phyloP scores from a whole-genome alignment of 202 grass and related monocot genomes.

The Cymbopogon flexuosus region DNA sequence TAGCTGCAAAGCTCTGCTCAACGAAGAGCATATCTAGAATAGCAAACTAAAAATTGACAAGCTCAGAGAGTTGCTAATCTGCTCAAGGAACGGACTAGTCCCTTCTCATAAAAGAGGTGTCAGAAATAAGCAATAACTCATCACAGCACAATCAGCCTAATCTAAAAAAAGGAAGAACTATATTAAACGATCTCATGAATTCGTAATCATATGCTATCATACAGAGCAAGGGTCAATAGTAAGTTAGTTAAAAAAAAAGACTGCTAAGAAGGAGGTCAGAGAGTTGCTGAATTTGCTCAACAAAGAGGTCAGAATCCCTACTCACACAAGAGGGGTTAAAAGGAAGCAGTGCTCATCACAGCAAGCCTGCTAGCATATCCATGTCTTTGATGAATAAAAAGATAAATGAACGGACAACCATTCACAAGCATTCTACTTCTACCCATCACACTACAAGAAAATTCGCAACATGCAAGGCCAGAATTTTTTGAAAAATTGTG shows the following conservation, averaged over 20 bases:
- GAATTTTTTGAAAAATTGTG: too few species aligned
- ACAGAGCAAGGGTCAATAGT: too few species aligned
- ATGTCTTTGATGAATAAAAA: not conserved
- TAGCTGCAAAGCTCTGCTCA: too few species aligned
- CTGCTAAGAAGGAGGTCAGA: slow-evolving; percentile 23
- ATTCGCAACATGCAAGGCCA: not conserved
- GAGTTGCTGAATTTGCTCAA: slow-evolving; percentile 47
- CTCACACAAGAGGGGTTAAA: slow-evolving; percentile 62
- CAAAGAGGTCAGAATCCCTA: slow-evolving; percentile 8
- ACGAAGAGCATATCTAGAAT: too few species aligned
- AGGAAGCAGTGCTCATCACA: slow-evolving; percentile 45
- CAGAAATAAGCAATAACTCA: not conserved
- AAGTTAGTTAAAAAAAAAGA: not conserved
- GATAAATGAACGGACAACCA: not conserved
- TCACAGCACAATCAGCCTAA: slow-evolving; percentile 18
- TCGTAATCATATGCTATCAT: not conserved
- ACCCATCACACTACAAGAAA: not conserved
- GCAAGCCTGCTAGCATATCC: not conserved
- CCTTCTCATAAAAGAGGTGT: too few species aligned
- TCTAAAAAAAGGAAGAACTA: not conserved
- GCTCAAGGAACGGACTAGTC: too few species aligned
- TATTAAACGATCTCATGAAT: not conserved
- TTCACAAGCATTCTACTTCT: too few species aligned
- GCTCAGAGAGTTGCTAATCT: too few species aligned
- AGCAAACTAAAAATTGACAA: too few species aligned